Evolutionary conservation across 2,329 filamentous ascomycete species (phyloP), one percentile per base, ranked within the genome.

Genomic region (Cladosporium sp.): DNA sequence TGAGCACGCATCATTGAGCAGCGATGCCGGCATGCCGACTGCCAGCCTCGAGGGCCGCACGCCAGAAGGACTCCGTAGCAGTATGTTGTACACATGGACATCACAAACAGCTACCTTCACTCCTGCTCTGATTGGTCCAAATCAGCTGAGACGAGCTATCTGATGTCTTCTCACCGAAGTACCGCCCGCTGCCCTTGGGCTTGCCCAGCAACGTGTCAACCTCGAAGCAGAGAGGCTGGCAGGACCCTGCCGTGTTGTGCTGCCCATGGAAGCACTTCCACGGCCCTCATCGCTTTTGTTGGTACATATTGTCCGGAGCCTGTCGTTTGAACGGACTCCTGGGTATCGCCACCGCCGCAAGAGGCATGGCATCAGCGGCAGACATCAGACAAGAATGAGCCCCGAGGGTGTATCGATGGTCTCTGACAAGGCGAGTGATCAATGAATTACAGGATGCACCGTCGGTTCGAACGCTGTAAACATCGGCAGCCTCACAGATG

Each of bases 11-110:
- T 39, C 32, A 35, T 39, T 2, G 28, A 9, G 9, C 28, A 32
- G 28, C 28, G 28, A 32, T 32, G 12, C 28, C 28, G 28, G 28
- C 28, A 32, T 10, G 28, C 28, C 8, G 3, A 7, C 28, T 9
- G 28, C 28, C 4, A 9, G 4, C 28, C 12, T 3, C 28, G 8
- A 32, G 2, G 28, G 12, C 12, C 2, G 4, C 8, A 7, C 12
- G 9, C 28, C 28, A 32, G 4, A 32, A 32, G 8, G 4, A 32
- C 28, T 5, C 28, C 28, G 8, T 5, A 42, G 15, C 39, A 45
- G 22, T 45, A 22, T 28, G 10, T 13, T 50, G 47, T 50, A 50
- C 47, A 36, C 47, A 50, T 50, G 47, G 28, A n/a, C 47, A 50
- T 25, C 47, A 50, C 47, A 24, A 50, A 50, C 34, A 37, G 32